These are phyloP conservation scores for Debaryomycetaceae sp. DNA, from an alignment of 1,139 yeast species.

Conservation along the genomic window DNA sequence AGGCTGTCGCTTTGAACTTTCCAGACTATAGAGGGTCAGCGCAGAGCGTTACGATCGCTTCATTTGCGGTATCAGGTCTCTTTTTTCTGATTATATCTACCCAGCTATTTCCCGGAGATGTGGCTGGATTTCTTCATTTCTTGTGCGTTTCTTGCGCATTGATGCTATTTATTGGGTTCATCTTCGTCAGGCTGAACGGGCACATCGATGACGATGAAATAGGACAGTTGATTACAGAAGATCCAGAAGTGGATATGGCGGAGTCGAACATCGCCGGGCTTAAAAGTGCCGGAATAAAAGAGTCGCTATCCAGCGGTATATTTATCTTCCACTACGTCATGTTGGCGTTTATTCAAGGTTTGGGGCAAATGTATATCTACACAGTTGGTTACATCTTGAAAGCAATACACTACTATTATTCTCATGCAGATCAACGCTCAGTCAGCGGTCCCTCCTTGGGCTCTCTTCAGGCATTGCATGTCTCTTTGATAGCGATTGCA, in stretches of 20 bases:
- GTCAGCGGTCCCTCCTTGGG: slow-evolving; percentile 18
- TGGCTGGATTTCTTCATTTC: slow-evolving; percentile 20
- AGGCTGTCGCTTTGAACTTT: slow-evolving; percentile 32
- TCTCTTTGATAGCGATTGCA: slow-evolving; percentile 62
- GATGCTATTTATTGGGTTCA: slow-evolving; percentile 25
- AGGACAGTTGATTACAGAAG: slow-evolving; percentile 1
- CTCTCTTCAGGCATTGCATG: slow-evolving; percentile 64
- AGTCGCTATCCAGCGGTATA: slow-evolving; percentile 21
- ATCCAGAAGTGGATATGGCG: slow-evolving; percentile 2
- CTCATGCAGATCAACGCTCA: slow-evolving; percentile 12
- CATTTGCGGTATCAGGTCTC: slow-evolving; percentile 36
- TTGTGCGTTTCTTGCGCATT: slow-evolving; percentile 22
- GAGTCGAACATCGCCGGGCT: slow-evolving; percentile 7
- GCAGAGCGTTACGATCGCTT: slow-evolving; percentile 35
- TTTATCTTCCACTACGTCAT: slow-evolving; percentile 46
- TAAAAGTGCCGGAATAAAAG: slow-evolving; percentile 12
- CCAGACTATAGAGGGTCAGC: slow-evolving; percentile 32
- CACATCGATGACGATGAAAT: slow-evolving; percentile 13
- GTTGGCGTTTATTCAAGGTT: slow-evolving; percentile 34
- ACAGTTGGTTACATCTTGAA: slow-evolving; percentile 53
- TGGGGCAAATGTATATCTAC: slow-evolving; percentile 43
- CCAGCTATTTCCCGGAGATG: slow-evolving; percentile 19
- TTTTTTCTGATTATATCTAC: slow-evolving; percentile 23
- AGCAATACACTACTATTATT: slow-evolving; percentile 37
- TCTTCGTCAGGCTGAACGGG: slow-evolving; percentile 30